phyloP scores from a whole-genome alignment of 2,329 filamentous ascomycete genomes.

The Fusarium sp. region DNA sequence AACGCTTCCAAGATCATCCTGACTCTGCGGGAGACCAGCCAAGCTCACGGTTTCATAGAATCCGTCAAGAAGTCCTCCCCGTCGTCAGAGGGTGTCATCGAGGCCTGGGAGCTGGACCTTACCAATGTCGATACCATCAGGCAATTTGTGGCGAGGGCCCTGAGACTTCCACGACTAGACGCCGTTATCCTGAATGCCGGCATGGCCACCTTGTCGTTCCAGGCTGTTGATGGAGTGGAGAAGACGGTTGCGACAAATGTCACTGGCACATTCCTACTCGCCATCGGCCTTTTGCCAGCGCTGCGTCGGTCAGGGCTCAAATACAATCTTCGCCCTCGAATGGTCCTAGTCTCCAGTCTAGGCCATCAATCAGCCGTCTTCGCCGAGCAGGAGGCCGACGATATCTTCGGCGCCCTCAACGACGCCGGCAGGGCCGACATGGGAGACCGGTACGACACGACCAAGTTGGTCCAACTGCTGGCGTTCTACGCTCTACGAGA shows the following conservation, averaged over 20 bases:
- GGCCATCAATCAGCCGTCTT: not conserved
- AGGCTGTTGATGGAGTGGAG: slow-evolving; percentile 10
- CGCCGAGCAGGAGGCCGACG: not conserved
- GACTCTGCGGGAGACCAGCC: not conserved
- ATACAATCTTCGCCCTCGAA: not conserved
- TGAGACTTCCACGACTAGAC: not conserved
- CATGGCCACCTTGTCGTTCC: slow-evolving; percentile 4
- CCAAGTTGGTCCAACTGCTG: slow-evolving; percentile 8
- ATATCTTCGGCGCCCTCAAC: slow-evolving; percentile 4
- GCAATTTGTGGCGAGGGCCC: not conserved
- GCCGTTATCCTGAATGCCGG: slow-evolving; percentile 1
- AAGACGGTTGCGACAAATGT: slow-evolving; percentile 16
- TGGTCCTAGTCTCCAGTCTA: not conserved
- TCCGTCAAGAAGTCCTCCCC: not conserved
- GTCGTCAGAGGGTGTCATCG: not conserved
- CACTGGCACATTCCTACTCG: slow-evolving; percentile 13
- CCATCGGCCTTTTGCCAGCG: slow-evolving; percentile 7
- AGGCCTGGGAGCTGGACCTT: slow-evolving; percentile 6
- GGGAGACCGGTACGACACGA: slow-evolving; percentile 2
- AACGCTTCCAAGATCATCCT: not conserved
- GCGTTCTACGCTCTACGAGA: slow-evolving; percentile 2
- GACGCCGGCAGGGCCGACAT: not conserved
- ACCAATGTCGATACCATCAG: slow-evolving; percentile 2
- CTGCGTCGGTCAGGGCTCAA: slow-evolving; percentile 4
- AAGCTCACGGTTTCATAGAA: not conserved